Percentiles rank a stretch among this genome's conserved stretches.
Evolutionary conservation across 208 protist species (phyloP).

Genomic region (Leishmania arabica): DNA sequence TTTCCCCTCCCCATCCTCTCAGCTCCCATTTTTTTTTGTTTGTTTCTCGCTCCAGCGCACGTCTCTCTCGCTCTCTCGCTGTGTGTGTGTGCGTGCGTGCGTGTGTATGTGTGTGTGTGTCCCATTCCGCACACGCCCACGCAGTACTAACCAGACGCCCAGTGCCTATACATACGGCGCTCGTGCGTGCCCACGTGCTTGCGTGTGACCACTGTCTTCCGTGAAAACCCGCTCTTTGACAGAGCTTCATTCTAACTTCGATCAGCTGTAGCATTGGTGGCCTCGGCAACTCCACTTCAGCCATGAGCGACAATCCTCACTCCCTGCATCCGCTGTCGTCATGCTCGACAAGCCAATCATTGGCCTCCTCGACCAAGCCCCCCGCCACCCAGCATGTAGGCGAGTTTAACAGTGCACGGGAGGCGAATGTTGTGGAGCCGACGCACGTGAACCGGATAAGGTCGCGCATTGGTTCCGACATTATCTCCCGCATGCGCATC

Average conservation of each 20-base stretch:
- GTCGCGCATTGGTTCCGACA: conserved; percentile 44
- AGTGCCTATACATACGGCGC: background rate
- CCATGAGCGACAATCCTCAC: conserved; percentile 3
- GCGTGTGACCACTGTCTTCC: background rate
- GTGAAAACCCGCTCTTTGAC: background rate
- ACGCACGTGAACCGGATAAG: conserved; percentile 21
- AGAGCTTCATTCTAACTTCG: background rate
- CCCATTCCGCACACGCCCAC: background rate
- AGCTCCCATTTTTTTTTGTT: too few species aligned
- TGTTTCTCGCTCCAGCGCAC: too few species aligned
- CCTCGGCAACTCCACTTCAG: background rate
- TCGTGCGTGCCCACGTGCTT: background rate
- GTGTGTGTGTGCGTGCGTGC: background rate
- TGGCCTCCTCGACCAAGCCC: background rate
- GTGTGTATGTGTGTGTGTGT: background rate
- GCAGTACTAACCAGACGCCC: background rate
- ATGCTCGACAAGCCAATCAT: background rate
- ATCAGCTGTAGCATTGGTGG: background rate
- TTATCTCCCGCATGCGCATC: conserved; percentile 55
- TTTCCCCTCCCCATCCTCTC: too few species aligned
- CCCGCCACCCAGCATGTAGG: conserved; percentile 10
- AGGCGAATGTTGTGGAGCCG: conserved; percentile 19
- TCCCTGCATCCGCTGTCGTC: background rate
- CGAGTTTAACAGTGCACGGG: conserved; percentile 39
- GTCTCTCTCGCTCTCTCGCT: background rate